Percentiles rank a stretch among this genome's conserved stretches.
Evolutionary conservation across 164 flowering plant genomes (phyloP).

Genomic region (Stephania cephalantha): DNA sequence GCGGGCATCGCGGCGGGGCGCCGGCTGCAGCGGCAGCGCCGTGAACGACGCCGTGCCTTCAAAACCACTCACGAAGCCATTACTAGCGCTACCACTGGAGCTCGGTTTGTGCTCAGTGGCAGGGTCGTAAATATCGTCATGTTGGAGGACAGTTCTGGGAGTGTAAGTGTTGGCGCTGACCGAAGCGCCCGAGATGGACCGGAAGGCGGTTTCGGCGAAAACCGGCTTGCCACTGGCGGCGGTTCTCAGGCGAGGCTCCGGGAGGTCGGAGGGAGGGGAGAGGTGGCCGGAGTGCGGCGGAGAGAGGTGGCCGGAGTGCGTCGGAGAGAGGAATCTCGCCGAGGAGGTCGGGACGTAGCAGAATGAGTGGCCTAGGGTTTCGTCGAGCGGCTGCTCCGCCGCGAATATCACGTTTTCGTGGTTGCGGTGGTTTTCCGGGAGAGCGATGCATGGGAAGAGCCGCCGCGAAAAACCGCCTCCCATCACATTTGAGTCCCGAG

Average conservation of each 20-base stretch:
- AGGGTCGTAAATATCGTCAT: constrained; percentile 36
- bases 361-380: constrained; percentile 98
- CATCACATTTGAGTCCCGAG: constrained; percentile 26
- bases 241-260: constrained; percentile 25
- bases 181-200: constrained; percentile 90
- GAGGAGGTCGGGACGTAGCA: constrained; percentile 82
- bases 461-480: constrained; percentile 29
- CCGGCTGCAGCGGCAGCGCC: constrained; percentile 79
- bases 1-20: constrained; percentile 46
- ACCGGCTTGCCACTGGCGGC: constrained; percentile 11
- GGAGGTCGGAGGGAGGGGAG: constrained; percentile 74
- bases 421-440: constrained; percentile 1
- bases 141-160: constrained; percentile 61
- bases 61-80: constrained; percentile 38
- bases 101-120: constrained; percentile 10
- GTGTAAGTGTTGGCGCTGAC: constrained; percentile 82
- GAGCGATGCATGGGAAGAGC: constrained; percentile 17
- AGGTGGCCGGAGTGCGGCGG: constrained; percentile 69
- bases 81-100: neutral
- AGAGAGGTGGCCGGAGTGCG: constrained; percentile 61
- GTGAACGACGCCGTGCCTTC: constrained; percentile 76
- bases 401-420: constrained; percentile 31
- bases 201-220: constrained; percentile 47
- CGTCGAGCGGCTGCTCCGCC: constrained; percentile 59
- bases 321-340: constrained; percentile 54